phyloP scores from a whole-genome alignment of 345 rosid species.

The Camelina hispida region DNA sequence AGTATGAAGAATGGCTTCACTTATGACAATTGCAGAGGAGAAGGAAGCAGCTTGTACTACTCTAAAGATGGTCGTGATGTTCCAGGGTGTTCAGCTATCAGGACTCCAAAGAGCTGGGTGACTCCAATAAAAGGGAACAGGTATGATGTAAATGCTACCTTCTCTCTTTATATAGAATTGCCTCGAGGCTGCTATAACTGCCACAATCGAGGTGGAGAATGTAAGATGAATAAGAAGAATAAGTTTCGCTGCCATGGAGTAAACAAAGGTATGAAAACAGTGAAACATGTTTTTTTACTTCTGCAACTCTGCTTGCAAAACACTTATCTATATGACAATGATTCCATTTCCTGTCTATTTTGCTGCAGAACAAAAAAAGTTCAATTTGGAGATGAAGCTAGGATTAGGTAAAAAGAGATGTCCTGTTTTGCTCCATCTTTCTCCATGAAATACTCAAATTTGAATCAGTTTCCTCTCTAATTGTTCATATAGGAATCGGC shows the following conservation, averaged over 20 bases:
- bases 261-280: slow-evolving; percentile 28
- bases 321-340: slow-evolving; percentile 1
- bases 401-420: slow-evolving; percentile 36
- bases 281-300: neutral
- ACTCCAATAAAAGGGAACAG: neutral
- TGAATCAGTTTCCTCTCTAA: neutral
- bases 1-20: neutral
- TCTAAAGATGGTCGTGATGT: neutral
- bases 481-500: slow-evolving; percentile 52
- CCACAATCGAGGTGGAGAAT: slow-evolving; percentile 22
- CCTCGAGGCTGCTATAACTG: neutral
- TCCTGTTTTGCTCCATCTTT: slow-evolving; percentile 24
- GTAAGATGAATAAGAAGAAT: neutral
- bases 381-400: neutral
- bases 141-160: slow-evolving; percentile 16
- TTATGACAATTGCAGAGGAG: slow-evolving; percentile 25
- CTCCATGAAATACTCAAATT: slow-evolving; percentile 6
- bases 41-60: slow-evolving; percentile 20
- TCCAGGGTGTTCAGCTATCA: slow-evolving; percentile 43
- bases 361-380: slow-evolving; percentile 1
- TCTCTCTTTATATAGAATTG: slow-evolving; percentile 13
- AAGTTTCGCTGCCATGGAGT: slow-evolving; percentile 25
- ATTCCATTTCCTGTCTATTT: neutral
- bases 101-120: slow-evolving; percentile 25
- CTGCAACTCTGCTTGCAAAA: slow-evolving; percentile 3